These are phyloP conservation scores for Barnettozyma sucrosica DNA, from an alignment of 805 yeast species.

Conservation along the genomic window DNA sequence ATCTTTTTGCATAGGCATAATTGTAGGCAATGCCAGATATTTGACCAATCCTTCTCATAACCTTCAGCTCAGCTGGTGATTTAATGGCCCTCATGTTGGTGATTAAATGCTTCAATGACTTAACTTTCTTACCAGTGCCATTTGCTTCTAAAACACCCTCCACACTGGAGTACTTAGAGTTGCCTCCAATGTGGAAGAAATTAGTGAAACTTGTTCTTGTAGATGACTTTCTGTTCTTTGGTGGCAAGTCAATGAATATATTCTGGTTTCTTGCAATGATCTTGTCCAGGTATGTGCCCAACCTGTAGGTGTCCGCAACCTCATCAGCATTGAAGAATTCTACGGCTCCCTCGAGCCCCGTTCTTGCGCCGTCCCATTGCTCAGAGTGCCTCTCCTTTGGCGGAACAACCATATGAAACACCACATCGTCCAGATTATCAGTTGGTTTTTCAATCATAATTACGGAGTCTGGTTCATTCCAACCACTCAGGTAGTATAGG, in stretches of 20 bases:
- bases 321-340: constrained; percentile 87
- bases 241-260: constrained; percentile 50
- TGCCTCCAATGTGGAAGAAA: constrained; percentile 25
- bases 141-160: constrained; percentile 23
- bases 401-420: constrained; percentile 79
- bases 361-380: constrained; percentile 92
- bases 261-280: constrained; percentile 43
- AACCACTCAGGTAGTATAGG: constrained; percentile 80
- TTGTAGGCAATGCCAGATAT: constrained; percentile 82
- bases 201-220: constrained; percentile 22
- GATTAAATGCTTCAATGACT: constrained; percentile 38
- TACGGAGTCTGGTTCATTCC: constrained; percentile 84
- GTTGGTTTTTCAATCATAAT: constrained; percentile 59
- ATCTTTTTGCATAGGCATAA: constrained; percentile 63
- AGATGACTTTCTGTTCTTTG: constrained; percentile 18
- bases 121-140: constrained; percentile 31
- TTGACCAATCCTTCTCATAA: constrained; percentile 79
- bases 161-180: constrained; percentile 25
- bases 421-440: constrained; percentile 44
- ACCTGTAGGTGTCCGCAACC: constrained; percentile 44
- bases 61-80: constrained; percentile 65
- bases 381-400: constrained; percentile 73
- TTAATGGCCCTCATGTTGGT: constrained; percentile 60
- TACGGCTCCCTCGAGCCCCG: constrained; percentile 77
- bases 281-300: constrained; percentile 39